phyloP scores from a whole-genome alignment of 1,139 yeast species.

The Yamadazyma conglobata region DNA sequence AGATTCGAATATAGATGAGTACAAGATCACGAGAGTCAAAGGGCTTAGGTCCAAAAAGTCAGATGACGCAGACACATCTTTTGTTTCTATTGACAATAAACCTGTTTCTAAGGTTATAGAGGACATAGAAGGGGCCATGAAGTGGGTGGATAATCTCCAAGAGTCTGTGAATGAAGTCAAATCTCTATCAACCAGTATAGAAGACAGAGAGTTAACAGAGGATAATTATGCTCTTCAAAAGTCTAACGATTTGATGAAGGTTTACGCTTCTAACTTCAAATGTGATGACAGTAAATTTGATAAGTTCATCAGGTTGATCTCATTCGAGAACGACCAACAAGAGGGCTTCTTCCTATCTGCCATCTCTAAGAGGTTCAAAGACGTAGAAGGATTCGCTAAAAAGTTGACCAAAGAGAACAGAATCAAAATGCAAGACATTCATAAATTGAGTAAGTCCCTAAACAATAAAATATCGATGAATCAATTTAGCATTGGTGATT shows the following conservation, averaged over 20 bases:
- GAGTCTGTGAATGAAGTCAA: constrained; percentile 14
- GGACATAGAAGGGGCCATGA: constrained; percentile 24
- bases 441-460: constrained; percentile 31
- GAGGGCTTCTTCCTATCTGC: constrained; percentile 54
- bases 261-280: constrained; percentile 20
- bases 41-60: constrained; percentile 52
- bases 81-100: constrained; percentile 14
- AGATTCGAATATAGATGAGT: constrained; percentile 23
- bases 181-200: constrained; percentile 13
- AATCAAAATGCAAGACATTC: constrained; percentile 43
- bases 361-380: constrained; percentile 74
- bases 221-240: constrained; percentile 1
- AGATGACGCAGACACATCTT: constrained; percentile 21
- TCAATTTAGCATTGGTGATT: constrained; percentile 65
- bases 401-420: constrained; percentile 76
- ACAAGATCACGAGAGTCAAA: constrained; percentile 61
- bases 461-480: constrained; percentile 60
- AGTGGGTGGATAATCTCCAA: constrained; percentile 28
- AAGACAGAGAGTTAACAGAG: constrained; percentile 8
- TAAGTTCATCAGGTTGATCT: constrained; percentile 22
- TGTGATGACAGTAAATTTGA: constrained; percentile 19
- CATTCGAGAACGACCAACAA: constrained; percentile 36
- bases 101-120: constrained; percentile 31
- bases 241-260: constrained; percentile 15
- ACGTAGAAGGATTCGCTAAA: constrained; percentile 89